Percentiles rank a stretch among this genome's conserved stretches.
phyloP scores from a whole-genome alignment of 1,284 basidiomycete genomes.

The Ganoderma multipileum region DNA sequence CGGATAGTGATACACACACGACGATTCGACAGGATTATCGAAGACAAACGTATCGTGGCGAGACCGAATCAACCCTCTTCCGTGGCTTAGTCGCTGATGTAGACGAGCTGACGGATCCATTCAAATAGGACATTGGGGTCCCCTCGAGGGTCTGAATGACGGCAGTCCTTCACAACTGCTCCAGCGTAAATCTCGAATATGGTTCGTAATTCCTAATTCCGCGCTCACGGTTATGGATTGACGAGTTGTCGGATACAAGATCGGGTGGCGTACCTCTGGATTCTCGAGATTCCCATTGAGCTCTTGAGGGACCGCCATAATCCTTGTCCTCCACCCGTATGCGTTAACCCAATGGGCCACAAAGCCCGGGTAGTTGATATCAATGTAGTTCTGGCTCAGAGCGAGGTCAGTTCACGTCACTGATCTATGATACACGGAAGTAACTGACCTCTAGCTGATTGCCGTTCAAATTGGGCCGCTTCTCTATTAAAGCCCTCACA shows the following conservation, averaged over 20 bases:
- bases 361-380: background rate
- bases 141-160: background rate
- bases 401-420: background rate
- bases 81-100: background rate
- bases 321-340: conserved; percentile 6
- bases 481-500: background rate
- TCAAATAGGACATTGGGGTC: conserved; percentile 1
- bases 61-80: background rate
- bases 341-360: conserved; percentile 4
- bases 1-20: background rate
- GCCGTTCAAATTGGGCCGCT: background rate
- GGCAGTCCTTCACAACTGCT: conserved; percentile 8
- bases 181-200: conserved; percentile 25
- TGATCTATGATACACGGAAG: background rate
- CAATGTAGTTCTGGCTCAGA: background rate
- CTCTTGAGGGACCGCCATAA: background rate
- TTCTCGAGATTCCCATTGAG: background rate
- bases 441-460: conserved; percentile 12
- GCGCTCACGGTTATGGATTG: background rate
- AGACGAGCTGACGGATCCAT: conserved; percentile 10
- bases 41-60: background rate
- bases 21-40: background rate
- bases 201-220: conserved; percentile 12
- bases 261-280: background rate
- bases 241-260: background rate